phyloP scores from a whole-genome alignment of 257 asterid species.

The Solanum bulbocastanum region DNA sequence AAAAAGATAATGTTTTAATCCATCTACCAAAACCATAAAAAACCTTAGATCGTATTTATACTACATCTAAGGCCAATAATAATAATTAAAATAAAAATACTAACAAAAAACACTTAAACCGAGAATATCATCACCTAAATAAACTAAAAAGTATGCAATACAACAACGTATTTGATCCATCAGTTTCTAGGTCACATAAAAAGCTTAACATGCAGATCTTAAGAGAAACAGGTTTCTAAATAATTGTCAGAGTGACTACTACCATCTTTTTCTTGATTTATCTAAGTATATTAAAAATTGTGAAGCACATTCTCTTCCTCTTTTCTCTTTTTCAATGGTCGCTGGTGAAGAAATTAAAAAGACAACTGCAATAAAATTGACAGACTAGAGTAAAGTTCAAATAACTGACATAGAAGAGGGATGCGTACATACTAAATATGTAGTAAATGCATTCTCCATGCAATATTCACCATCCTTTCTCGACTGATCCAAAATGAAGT shows the following conservation, averaged over 20 bases:
- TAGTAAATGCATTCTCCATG: conserved; percentile 92
- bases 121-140: neutral
- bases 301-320: neutral
- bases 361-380: conserved; percentile 9
- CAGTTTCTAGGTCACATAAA: neutral
- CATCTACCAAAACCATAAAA: neutral
- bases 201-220: neutral
- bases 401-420: conserved; percentile 1
- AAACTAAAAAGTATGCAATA: neutral
- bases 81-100: neutral
- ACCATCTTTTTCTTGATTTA: neutral
- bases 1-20: neutral
- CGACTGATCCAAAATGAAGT: conserved; percentile 88
- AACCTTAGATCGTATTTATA: neutral
- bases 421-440: conserved; percentile 52
- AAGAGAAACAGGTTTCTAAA: neutral
- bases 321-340: neutral
- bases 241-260: neutral
- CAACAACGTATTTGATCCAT: neutral
- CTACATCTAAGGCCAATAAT: neutral
- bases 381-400: neutral
- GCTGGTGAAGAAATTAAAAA: neutral
- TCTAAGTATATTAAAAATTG: neutral
- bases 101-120: neutral
- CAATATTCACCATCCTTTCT: conserved; percentile 92